Percentiles rank a stretch among this genome's conserved stretches.
Conservation (phyloP, 2,329 filamentous ascomycete species). For the Penicillium sp. region DNA sequence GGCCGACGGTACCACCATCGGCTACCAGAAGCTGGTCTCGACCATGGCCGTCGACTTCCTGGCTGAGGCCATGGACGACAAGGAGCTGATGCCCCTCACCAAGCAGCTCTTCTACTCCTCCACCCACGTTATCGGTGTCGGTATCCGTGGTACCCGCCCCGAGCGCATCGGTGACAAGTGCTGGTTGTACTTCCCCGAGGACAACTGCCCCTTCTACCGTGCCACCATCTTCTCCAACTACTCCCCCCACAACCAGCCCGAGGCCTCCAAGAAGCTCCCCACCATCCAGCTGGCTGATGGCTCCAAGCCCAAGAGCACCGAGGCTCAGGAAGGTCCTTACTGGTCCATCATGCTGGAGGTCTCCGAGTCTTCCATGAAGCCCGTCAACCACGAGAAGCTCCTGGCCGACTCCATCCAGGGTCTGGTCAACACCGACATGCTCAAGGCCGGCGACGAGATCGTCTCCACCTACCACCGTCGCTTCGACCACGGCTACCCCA, state of each 20-base stretch:
- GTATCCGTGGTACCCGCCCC: slow-evolving; percentile 84
- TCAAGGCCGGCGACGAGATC: slow-evolving; percentile 86
- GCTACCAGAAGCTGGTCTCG: slow-evolving; percentile 88
- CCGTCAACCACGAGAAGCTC: slow-evolving; percentile 80
- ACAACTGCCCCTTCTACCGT: slow-evolving; percentile 98
- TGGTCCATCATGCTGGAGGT: slow-evolving; percentile 99
- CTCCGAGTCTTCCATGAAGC: slow-evolving; percentile 93
- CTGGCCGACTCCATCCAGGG: slow-evolving; percentile 91
- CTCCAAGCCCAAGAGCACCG: slow-evolving; percentile 69
- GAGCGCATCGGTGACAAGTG: slow-evolving; percentile 99
- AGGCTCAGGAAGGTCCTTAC: slow-evolving; percentile 85
- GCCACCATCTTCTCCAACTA: slow-evolving; percentile 99
- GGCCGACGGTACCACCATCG: slow-evolving; percentile 80
- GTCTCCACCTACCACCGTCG: slow-evolving; percentile 97
- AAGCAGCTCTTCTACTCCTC: slow-evolving; percentile 96
- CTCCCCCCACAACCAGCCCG: slow-evolving; percentile 95
- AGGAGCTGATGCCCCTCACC: slow-evolving; percentile 76
- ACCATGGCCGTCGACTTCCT: slow-evolving; percentile 95
- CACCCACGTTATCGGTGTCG: slow-evolving; percentile 95
- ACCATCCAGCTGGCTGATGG: slow-evolving; percentile 85
- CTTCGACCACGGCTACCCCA: slow-evolving; percentile 98
- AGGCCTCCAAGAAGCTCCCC: slow-evolving; percentile 73
- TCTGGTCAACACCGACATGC: slow-evolving; percentile 96
- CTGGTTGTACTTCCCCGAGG: slow-evolving; percentile 99
- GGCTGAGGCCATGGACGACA: slow-evolving; percentile 80